Evolutionary conservation across 1,284 basidiomycete species (phyloP).

Genomic region (Leccinum subrobustum): DNA sequence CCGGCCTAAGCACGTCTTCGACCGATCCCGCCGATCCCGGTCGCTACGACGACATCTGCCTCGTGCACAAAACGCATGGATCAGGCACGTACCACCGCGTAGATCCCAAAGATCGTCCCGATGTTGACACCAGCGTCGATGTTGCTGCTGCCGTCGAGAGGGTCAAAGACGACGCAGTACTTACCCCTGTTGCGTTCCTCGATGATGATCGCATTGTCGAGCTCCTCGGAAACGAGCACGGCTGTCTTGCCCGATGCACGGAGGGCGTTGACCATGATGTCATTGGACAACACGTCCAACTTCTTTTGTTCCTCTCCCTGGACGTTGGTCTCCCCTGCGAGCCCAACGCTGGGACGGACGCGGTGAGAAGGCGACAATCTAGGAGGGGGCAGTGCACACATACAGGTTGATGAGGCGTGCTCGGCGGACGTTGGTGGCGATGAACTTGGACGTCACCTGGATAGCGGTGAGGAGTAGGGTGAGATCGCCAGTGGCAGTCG

Average conservation of each 20-base stretch:
- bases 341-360: slow-evolving; percentile 66
- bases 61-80: neutral
- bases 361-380: slow-evolving; percentile 5
- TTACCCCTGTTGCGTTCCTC: slow-evolving; percentile 76
- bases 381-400: slow-evolving; percentile 32
- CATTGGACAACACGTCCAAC: slow-evolving; percentile 95
- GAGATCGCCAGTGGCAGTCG: slow-evolving; percentile 87
- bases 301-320: slow-evolving; percentile 99
- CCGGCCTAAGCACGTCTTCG: slow-evolving; percentile 90
- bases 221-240: slow-evolving; percentile 96
- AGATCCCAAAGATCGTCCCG: slow-evolving; percentile 99
- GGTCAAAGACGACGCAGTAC: slow-evolving; percentile 98
- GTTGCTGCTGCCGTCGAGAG: slow-evolving; percentile 96
- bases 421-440: slow-evolving; percentile 96
- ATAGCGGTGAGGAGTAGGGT: slow-evolving; percentile 95
- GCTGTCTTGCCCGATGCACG: slow-evolving; percentile 93
- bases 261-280: slow-evolving; percentile 98
- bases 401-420: slow-evolving; percentile 97
- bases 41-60: slow-evolving; percentile 42
- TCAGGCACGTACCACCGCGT: slow-evolving; percentile 69
- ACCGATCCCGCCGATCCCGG: slow-evolving; percentile 77
- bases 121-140: slow-evolving; percentile 99
- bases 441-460: slow-evolving; percentile 95
- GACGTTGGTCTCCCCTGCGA: slow-evolving; percentile 95
- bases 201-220: slow-evolving; percentile 91